phyloP scores from a whole-genome alignment of 257 asterid species.

The Solanum chiquidenum region DNA sequence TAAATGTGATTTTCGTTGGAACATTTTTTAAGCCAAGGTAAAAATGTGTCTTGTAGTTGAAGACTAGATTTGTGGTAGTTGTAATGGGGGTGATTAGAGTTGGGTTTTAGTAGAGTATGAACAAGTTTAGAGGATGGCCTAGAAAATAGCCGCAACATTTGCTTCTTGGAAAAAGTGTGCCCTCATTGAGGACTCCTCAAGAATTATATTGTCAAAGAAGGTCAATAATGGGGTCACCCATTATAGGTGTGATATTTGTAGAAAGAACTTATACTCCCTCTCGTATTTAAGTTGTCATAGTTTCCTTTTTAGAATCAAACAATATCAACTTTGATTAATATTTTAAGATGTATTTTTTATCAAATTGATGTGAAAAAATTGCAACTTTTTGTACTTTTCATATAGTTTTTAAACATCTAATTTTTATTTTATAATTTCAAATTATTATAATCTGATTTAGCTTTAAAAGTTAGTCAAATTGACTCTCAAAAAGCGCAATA shows the following conservation, averaged over 20 bases:
- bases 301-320: too few relatives aligned
- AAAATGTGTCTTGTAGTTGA: not conserved
- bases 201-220: not conserved
- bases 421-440: too few relatives aligned
- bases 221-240: not conserved
- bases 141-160: not conserved
- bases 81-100: not conserved
- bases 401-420: too few relatives aligned
- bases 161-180: not conserved
- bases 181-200: not conserved
- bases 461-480: too few relatives aligned
- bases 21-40: not conserved
- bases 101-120: not conserved
- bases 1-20: not conserved
- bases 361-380: too few relatives aligned
- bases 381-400: too few relatives aligned
- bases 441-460: too few relatives aligned
- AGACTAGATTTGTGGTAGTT: not conserved
- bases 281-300: too few relatives aligned
- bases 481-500: too few relatives aligned
- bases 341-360: too few relatives aligned
- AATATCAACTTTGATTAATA: too few relatives aligned
- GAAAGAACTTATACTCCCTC: not conserved
- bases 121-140: not conserved
- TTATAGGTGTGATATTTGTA: too few relatives aligned